Evolutionary conservation across 257 asterid species (phyloP).

Genomic region (Thymus quinquecostatus): DNA sequence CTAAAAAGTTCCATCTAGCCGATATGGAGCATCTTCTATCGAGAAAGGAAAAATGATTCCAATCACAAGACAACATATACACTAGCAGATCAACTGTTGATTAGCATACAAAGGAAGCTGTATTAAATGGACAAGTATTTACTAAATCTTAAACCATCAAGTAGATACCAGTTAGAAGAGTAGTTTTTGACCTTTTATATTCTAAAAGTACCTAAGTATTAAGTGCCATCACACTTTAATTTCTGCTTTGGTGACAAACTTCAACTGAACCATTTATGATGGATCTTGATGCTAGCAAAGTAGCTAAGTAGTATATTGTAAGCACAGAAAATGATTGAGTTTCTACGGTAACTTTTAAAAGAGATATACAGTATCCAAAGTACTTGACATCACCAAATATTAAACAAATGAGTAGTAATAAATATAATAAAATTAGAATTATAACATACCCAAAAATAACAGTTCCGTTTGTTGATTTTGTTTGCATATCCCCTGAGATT

Average conservation of each 20-base stretch:
- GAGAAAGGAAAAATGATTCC: background rate
- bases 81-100: background rate
- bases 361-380: constrained; percentile 13
- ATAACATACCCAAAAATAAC: constrained; percentile 90
- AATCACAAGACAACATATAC: background rate
- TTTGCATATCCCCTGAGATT: constrained; percentile 95
- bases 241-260: constrained; percentile 3
- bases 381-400: constrained; percentile 9
- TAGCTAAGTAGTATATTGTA: background rate
- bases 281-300: constrained; percentile 19
- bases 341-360: constrained; percentile 19
- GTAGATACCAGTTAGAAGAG: constrained; percentile 4
- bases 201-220: constrained; percentile 4
- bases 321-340: constrained; percentile 25
- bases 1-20: background rate
- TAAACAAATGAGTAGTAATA: background rate
- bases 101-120: constrained; percentile 2
- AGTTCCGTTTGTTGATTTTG: constrained; percentile 85
- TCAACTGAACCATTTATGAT: constrained; percentile 4
- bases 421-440: constrained; percentile 14
- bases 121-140: constrained; percentile 6
- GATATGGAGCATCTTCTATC: background rate
- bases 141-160: constrained; percentile 9
- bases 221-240: constrained; percentile 21
- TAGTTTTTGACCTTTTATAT: constrained; percentile 7